Evolutionary conservation across 768 basidiomycete species (phyloP).

Genomic region (Collybia mongolica): DNA sequence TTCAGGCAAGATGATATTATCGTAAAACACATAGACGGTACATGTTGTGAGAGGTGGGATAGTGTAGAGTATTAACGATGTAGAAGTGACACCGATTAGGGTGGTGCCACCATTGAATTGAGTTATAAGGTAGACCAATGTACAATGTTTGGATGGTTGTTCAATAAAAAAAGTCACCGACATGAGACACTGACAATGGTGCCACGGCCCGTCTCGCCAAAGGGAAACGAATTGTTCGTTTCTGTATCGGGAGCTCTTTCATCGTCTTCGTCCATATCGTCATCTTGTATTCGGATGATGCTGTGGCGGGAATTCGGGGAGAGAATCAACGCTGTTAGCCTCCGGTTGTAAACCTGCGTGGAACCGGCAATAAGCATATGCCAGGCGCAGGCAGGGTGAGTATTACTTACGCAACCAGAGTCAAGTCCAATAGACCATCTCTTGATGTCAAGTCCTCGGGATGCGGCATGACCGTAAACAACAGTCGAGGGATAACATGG

Average conservation of each 20-base stretch:
- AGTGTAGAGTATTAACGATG: neutral
- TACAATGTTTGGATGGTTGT: neutral
- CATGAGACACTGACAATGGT: conserved; percentile 55
- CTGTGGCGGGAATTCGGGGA: conserved; percentile 4
- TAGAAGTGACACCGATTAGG: no score
- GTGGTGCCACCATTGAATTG: no score
- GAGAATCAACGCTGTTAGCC: conserved; percentile 70
- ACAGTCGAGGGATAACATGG: conserved; percentile 74
- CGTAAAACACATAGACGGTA: no score
- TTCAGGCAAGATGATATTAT: neutral
- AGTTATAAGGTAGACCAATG: no score
- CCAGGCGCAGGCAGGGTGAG: neutral
- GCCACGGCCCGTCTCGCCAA: conserved; percentile 56
- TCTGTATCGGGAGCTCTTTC: conserved; percentile 11
- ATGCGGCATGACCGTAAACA: conserved; percentile 87
- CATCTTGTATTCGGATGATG: neutral
- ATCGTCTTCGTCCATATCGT: conserved; percentile 20
- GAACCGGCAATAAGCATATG: conserved; percentile 1
- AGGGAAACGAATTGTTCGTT: conserved; percentile 33
- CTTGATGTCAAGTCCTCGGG: conserved; percentile 76
- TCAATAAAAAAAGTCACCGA: neutral
- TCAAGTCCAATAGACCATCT: conserved; percentile 87
- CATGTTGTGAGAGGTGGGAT: no score
- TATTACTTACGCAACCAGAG: conserved; percentile 73
- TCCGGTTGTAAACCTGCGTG: conserved; percentile 53